A percentile compares a stretch with the other conserved stretches of the same genome.
Evolutionary conservation across 805 yeast species (phyloP).

Genomic region (Wickerhamomyces rabaulensis): DNA sequence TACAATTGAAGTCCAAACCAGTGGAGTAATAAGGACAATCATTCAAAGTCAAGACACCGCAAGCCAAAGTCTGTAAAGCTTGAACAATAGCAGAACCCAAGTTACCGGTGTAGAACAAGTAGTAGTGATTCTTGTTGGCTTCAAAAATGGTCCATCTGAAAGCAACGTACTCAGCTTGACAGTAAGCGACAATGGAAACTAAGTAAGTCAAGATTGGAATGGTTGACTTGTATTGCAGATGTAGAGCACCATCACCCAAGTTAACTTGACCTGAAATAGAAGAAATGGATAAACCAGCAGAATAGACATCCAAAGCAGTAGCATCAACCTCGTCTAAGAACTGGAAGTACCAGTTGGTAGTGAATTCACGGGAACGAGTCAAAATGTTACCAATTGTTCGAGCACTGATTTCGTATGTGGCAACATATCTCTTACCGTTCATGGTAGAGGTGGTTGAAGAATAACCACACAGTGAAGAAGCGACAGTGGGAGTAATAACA

Average conservation of each 20-base stretch:
- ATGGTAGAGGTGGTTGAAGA: slow-evolving; percentile 2
- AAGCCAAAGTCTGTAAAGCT: neutral
- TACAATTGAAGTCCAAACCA: slow-evolving; percentile 9
- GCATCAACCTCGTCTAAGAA: slow-evolving; percentile 7
- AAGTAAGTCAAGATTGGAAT: slow-evolving; percentile 1
- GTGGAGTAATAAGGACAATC: slow-evolving; percentile 6
- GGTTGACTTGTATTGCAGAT: slow-evolving; percentile 3
- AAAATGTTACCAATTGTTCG: neutral
- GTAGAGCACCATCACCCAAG: slow-evolving; percentile 12
- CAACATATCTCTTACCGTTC: slow-evolving; percentile 5
- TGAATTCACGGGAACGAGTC: slow-evolving; percentile 1
- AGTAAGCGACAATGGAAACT: neutral
- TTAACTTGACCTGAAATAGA: slow-evolving; percentile 11
- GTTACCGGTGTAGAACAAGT: slow-evolving; percentile 16
- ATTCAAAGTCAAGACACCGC: slow-evolving; percentile 5
- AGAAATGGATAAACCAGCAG: slow-evolving; percentile 5
- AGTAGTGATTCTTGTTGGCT: slow-evolving; percentile 2
- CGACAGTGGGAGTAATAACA: neutral
- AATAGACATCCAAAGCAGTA: slow-evolving; percentile 4
- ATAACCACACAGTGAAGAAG: slow-evolving; percentile 2
- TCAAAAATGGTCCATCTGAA: neutral
- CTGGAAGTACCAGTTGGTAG: slow-evolving; percentile 8
- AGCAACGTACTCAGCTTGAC: slow-evolving; percentile 1
- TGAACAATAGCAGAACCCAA: slow-evolving; percentile 8
- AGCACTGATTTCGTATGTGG: slow-evolving; percentile 5